These are phyloP conservation scores for Trametes gibbosa DNA, from an alignment of 768 basidiomycete genomes.

Conservation along the genomic window DNA sequence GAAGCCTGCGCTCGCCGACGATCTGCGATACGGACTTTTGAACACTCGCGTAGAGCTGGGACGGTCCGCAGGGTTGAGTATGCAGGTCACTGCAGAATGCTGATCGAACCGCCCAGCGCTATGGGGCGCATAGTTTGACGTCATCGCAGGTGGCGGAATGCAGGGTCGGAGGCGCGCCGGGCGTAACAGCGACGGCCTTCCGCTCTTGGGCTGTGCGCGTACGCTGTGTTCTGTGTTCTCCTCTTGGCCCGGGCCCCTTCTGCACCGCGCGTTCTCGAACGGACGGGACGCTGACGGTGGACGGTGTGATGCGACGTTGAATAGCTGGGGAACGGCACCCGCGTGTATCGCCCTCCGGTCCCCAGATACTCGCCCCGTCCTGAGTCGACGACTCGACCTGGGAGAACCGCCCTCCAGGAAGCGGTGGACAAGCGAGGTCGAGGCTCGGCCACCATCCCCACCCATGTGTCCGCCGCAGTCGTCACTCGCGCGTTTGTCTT, in stretches of 20 bases:
- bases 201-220: background rate
- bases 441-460: background rate
- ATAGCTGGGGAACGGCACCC: too few relatives aligned
- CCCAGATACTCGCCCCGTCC: too few relatives aligned
- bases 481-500: background rate
- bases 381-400: too few relatives aligned
- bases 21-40: too few relatives aligned
- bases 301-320: too few relatives aligned
- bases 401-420: too few relatives aligned
- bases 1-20: background rate
- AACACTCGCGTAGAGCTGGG: too few relatives aligned
- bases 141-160: background rate
- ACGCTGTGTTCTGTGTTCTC: background rate
- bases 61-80: too few relatives aligned
- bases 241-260: too few relatives aligned
- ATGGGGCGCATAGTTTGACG: background rate
- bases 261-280: too few relatives aligned
- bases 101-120: background rate
- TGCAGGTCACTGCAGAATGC: background rate
- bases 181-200: conserved; percentile 3
- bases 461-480: background rate
- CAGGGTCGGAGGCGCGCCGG: background rate
- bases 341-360: too few relatives aligned
- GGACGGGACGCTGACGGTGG: too few relatives aligned
- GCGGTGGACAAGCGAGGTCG: background rate